Conservation (phyloP, 306 rosid genomes). For the apple (Malus domestica) region ASM211411v1 NC_041805.1:1183001-1183500, state of each 20-base stretch:
- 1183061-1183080: constrained; percentile 44
- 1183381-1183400: constrained; percentile 50
- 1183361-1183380: constrained; percentile 31
- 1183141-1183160: constrained; percentile 76
- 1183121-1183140: constrained; percentile 72
- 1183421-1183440: constrained; percentile 60
- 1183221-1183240: constrained; percentile 38
- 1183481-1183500: constrained; percentile 70
- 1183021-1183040: constrained; percentile 40
- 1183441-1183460: constrained; percentile 50
- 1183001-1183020: constrained; percentile 40
- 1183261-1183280: constrained; percentile 68
- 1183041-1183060: constrained; percentile 40
- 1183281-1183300: constrained; percentile 63
- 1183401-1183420: constrained; percentile 53
- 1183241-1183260: constrained; percentile 53
- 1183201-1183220: constrained; percentile 22
- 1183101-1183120: constrained; percentile 61
- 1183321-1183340: constrained; percentile 76
- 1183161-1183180: constrained; percentile 74
- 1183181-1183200: constrained; percentile 37
- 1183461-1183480: constrained; percentile 49
- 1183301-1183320: constrained; percentile 71
- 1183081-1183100: constrained; percentile 37
- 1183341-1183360: constrained; percentile 56